Evolutionary conservation across 805 yeast species (phyloP).

Genomic region (Candida chauliodis): DNA sequence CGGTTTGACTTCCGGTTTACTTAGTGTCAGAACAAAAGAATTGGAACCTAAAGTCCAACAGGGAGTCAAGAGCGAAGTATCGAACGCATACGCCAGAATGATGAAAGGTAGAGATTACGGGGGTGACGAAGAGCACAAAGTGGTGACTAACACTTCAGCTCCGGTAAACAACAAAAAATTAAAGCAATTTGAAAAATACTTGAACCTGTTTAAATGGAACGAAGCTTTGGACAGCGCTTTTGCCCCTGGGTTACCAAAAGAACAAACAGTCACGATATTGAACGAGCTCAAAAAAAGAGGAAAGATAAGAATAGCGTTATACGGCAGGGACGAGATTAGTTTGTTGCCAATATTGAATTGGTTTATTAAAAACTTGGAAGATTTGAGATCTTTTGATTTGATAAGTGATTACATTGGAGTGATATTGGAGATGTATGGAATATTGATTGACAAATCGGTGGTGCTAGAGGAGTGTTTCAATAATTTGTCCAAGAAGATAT

Average conservation of each 20-base stretch:
- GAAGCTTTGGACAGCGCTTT: constrained; percentile 91
- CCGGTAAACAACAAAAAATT: constrained; percentile 52
- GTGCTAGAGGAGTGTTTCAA: constrained; percentile 70
- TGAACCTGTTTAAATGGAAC: constrained; percentile 86
- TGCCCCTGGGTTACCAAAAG: constrained; percentile 71
- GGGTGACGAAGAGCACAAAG: constrained; percentile 81
- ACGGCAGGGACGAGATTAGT: constrained; percentile 80
- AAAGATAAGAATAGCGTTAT: constrained; percentile 75
- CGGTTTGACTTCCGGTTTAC: constrained; percentile 84
- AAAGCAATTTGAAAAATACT: constrained; percentile 75
- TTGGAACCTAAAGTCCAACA: constrained; percentile 55
- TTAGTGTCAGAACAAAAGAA: constrained; percentile 85
- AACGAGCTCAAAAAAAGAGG: constrained; percentile 87
- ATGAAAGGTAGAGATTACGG: constrained; percentile 87
- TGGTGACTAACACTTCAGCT: constrained; percentile 53
- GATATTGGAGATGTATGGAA: constrained; percentile 71
- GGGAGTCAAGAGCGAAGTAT: constrained; percentile 46
- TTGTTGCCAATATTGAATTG: constrained; percentile 84
- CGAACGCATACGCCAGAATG: constrained; percentile 72
- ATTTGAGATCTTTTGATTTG: constrained; percentile 63
- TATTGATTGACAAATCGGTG: constrained; percentile 68
- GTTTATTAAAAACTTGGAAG: constrained; percentile 75
- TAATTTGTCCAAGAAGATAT: constrained; percentile 58
- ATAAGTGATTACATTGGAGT: constrained; percentile 68
- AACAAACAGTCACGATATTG: constrained; percentile 75